These are phyloP conservation scores for Endothia cerciana DNA, from an alignment of 2,329 filamentous ascomycete genomes.

Conservation along the genomic window DNA sequence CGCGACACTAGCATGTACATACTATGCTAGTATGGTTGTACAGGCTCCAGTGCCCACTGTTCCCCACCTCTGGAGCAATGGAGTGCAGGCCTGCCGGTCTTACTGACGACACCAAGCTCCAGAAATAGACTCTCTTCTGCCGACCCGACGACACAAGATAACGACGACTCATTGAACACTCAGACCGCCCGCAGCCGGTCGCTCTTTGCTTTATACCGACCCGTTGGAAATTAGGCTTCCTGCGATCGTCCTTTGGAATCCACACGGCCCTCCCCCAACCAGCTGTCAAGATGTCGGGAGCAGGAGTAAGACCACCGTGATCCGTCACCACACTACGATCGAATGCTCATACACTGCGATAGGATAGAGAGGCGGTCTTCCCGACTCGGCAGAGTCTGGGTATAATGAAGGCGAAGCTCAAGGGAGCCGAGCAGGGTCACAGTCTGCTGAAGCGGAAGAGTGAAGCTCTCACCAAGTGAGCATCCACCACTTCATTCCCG, in stretches of 20 bases:
- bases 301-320: slow-evolving; percentile 39
- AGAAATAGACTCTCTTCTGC: slow-evolving; percentile 38
- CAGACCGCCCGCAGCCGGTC: background rate
- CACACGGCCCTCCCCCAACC: slow-evolving; percentile 16
- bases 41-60: background rate
- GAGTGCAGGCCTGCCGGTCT: slow-evolving; percentile 33
- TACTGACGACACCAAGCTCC: slow-evolving; percentile 46
- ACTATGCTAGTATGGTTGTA: too few relatives aligned
- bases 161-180: background rate
- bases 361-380: slow-evolving; percentile 97
- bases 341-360: slow-evolving; percentile 22
- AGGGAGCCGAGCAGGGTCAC: slow-evolving; percentile 89
- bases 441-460: slow-evolving; percentile 96
- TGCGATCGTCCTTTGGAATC: slow-evolving; percentile 9
- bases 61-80: slow-evolving; percentile 14
- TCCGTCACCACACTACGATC: slow-evolving; percentile 22
- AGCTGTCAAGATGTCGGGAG: slow-evolving; percentile 43
- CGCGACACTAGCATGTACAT: too few relatives aligned
- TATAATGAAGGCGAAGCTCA: slow-evolving; percentile 97
- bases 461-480: slow-evolving; percentile 94
- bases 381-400: slow-evolving; percentile 96
- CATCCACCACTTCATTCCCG: slow-evolving; percentile 17
- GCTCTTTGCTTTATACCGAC: background rate
- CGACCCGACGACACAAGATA: slow-evolving; percentile 14
- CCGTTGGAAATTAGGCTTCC: background rate